Evolutionary conservation across 2,329 filamentous ascomycete species (phyloP).

Genomic region (Pseudogymnoascus sp.): DNA sequence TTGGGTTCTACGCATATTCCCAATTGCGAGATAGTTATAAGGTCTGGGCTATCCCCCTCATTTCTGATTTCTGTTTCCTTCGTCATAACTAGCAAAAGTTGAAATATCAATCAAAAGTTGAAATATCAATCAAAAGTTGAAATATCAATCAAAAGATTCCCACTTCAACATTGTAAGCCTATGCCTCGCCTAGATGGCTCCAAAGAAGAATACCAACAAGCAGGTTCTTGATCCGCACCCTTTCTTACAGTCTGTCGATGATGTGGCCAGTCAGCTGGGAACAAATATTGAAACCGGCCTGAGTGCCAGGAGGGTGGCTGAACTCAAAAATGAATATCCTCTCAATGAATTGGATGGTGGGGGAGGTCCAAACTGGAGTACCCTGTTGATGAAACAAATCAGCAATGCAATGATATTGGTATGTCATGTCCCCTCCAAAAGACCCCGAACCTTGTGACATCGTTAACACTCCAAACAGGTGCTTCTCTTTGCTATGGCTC

Average conservation of each 20-base stretch:
- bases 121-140: background rate
- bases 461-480: conserved; percentile 38
- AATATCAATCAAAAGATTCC: background rate
- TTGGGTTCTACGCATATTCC: background rate
- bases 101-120: background rate
- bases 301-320: conserved; percentile 48
- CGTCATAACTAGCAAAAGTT: conserved; percentile 3
- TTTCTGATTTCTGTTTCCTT: background rate
- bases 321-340: conserved; percentile 53
- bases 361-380: conserved; percentile 59
- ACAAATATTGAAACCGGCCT: conserved; percentile 62
- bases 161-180: conserved; percentile 8
- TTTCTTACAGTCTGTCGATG: conserved; percentile 51
- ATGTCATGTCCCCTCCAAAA: conserved; percentile 31
- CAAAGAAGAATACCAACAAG: conserved; percentile 6
- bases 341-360: conserved; percentile 64
- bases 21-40: conserved; percentile 3
- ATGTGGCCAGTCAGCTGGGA: conserved; percentile 54
- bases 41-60: background rate
- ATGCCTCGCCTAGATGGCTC: conserved; percentile 5
- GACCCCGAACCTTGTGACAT: conserved; percentile 3
- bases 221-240: conserved; percentile 37
- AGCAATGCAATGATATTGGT: conserved; percentile 72
- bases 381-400: conserved; percentile 64
- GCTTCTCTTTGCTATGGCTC: conserved; percentile 29